phyloP scores from a whole-genome alignment of 2,329 filamentous ascomycete species.

The Penicillium sp. region DNA sequence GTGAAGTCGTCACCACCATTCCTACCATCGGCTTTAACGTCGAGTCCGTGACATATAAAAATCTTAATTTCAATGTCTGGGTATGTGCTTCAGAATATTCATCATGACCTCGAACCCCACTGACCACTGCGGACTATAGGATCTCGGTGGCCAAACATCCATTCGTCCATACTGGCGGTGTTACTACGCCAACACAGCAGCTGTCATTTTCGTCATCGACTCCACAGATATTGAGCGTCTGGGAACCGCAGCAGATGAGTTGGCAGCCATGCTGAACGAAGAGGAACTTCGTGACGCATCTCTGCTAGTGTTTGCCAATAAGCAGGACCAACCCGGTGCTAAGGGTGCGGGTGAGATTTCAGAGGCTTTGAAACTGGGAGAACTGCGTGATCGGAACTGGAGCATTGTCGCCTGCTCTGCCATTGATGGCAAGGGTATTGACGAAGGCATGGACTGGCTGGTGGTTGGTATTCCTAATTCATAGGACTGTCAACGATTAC shows the following conservation, averaged over 20 bases:
- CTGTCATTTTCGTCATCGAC: constrained; percentile 98
- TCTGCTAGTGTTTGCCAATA: constrained; percentile 95
- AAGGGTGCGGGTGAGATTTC: constrained; percentile 97
- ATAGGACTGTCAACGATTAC: constrained; percentile 1
- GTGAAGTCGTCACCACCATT: constrained; percentile 98
- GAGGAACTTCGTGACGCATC: constrained; percentile 93
- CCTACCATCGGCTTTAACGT: constrained; percentile 99
- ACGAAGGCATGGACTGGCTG: constrained; percentile 98
- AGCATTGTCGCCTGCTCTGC: constrained; percentile 98
- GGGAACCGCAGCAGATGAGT: constrained; percentile 87
- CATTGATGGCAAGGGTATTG: constrained; percentile 90
- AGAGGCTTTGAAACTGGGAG: constrained; percentile 84
- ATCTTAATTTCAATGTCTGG: constrained; percentile 99
- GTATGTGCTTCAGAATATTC: constrained; percentile 50
- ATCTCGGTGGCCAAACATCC: constrained; percentile 96
- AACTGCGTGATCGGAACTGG: constrained; percentile 96
- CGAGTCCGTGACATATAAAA: constrained; percentile 97
- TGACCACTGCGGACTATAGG: constrained; percentile 49
- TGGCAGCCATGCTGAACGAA: constrained; percentile 93
- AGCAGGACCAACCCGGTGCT: constrained; percentile 96
- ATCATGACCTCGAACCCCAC: neutral
- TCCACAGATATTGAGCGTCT: constrained; percentile 96
- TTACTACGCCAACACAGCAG: constrained; percentile 98
- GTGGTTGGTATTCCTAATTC: constrained; percentile 61
- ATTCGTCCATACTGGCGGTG: constrained; percentile 99